These are phyloP conservation scores for Trebouxia sp. DNA, from an alignment of 139 green algal genomes.

Conservation along the genomic window DNA sequence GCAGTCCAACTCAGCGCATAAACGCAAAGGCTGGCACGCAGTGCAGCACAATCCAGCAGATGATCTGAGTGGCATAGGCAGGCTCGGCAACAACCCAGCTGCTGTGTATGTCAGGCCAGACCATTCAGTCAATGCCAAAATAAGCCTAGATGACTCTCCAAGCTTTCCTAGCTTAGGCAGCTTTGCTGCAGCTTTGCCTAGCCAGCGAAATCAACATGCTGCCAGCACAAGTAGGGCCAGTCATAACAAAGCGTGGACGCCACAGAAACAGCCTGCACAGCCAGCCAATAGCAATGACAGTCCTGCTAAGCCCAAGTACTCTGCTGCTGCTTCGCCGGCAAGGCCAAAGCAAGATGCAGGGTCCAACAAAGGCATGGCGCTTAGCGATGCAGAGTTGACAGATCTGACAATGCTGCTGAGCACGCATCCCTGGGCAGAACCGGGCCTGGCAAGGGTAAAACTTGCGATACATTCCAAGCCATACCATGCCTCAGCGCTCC, in stretches of 20 bases:
- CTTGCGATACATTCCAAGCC: no score
- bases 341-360: background rate
- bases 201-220: no score
- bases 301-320: no score
- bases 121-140: background rate
- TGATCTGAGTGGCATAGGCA: background rate
- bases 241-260: no score
- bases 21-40: slow-evolving; percentile 3
- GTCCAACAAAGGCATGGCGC: background rate
- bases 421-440: background rate
- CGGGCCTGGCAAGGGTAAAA: background rate
- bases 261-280: background rate
- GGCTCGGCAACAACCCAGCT: background rate
- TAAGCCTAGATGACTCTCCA: background rate
- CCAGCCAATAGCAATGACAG: no score
- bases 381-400: background rate
- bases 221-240: no score
- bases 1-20: background rate
- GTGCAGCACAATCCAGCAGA: background rate
- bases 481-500: no score
- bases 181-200: background rate
- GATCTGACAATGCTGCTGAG: background rate
- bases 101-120: slow-evolving; percentile 2
- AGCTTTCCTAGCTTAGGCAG: background rate
- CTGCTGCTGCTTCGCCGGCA: background rate